Evolutionary conservation across 2,329 filamentous ascomycete species (phyloP), one percentile per base, ranked within the genome.

Genomic region (Drechmeria coniospora): DNA sequence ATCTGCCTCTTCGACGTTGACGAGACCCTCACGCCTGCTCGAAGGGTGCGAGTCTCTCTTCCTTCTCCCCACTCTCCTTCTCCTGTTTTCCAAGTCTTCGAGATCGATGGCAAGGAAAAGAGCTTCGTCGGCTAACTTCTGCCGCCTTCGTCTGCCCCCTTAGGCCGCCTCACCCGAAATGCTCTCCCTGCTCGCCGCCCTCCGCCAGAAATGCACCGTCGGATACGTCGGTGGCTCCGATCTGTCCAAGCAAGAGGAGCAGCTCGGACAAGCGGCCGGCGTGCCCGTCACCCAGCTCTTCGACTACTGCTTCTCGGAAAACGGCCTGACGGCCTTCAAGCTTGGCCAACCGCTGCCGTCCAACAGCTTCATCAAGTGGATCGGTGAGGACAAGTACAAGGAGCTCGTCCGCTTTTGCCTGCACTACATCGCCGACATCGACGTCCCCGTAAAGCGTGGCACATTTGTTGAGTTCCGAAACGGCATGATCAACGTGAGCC

Each of bases 231-330:
- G 90, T 46, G 90, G 90, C 51, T 90, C 80, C 44, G 79, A 95
- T 65, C 71, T 93, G 36, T 61, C 56, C 51, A 95, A 98, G 65
- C 90, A 95, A 59, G 83, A 95, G 57, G 90, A 95, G 57, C 87
- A 95, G 61, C 71, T 95, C 36, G 84, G 84, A 51, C 67, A 45
- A 29, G 50, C 71, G 4, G 52, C 68, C 15, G 59, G 67, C 32
- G 54, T 58, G 16, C 66, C 77, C 41, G 87, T 95, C 35, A 84
- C 75, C 28, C 64, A 72, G 36, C 74, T 95, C 46, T 98, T 98
- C 64, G 90, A 98, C 65, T 98, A 82, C 62, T 90, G 79, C 70
- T 98, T 98, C 62, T 65, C 84, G 33, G 90, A 98, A 63, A 98
- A 98, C 59, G 90, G 90, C 8, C 72, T 98, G 41, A 92, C 80